phyloP scores from a whole-genome alignment of 805 yeast genomes.

The Teunomyces tritomae region DNA sequence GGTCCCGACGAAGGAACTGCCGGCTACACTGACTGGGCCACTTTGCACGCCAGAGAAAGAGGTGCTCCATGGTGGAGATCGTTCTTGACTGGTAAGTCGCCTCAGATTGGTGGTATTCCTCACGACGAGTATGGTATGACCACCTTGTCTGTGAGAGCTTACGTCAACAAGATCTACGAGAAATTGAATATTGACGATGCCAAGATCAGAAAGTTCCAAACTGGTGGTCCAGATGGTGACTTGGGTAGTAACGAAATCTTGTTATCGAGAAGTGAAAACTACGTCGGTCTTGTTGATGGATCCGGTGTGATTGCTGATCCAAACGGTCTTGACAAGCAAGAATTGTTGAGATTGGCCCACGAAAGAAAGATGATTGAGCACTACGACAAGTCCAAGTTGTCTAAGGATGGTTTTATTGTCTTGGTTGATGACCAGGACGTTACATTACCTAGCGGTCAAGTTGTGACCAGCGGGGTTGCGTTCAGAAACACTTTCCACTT shows the following conservation, averaged over 20 bases:
- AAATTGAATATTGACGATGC: conserved; percentile 62
- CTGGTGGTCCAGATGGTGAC: conserved; percentile 99
- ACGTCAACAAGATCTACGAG: conserved; percentile 82
- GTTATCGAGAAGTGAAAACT: conserved; percentile 76
- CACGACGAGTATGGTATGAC: conserved; percentile 99
- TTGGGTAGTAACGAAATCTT: conserved; percentile 93
- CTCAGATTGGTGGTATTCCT: conserved; percentile 92
- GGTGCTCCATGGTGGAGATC: conserved; percentile 99
- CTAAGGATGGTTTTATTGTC: conserved; percentile 75
- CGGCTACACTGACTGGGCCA: conserved; percentile 94
- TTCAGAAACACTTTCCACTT: conserved; percentile 92
- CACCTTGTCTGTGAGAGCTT: conserved; percentile 87
- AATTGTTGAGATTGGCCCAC: conserved; percentile 74
- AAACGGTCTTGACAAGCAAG: conserved; percentile 77
- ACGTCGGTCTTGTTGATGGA: conserved; percentile 91
- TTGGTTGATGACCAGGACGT: conserved; percentile 82
- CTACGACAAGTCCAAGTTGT: conserved; percentile 65
- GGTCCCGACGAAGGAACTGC: conserved; percentile 99
- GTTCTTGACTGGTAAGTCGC: conserved; percentile 94
- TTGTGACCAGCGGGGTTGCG: conserved; percentile 77
- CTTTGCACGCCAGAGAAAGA: conserved; percentile 84
- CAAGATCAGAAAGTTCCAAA: conserved; percentile 76
- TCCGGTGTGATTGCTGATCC: conserved; percentile 95
- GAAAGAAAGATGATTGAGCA: conserved; percentile 70
- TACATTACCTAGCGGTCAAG: conserved; percentile 70